phyloP scores from a whole-genome alignment of 345 rosid genomes.

The Salix udensis region DNA sequence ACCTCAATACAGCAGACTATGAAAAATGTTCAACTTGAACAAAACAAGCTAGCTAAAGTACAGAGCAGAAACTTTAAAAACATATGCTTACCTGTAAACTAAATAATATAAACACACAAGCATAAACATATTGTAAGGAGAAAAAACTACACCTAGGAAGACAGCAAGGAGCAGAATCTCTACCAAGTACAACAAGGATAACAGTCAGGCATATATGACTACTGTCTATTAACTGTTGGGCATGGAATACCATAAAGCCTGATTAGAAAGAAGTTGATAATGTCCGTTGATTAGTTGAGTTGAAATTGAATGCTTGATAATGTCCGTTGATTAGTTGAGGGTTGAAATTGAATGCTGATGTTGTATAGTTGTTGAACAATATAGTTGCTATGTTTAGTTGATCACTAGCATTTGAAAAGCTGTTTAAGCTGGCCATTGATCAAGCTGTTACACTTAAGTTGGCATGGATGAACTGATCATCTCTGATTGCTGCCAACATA shows the following conservation, averaged over 20 bases:
- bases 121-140: neutral
- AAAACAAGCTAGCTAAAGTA: neutral
- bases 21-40: neutral
- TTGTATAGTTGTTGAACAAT: constrained; percentile 74
- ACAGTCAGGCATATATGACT: constrained; percentile 23
- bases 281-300: constrained; percentile 99
- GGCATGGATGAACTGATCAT: constrained; percentile 79
- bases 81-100: neutral
- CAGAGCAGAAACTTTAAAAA: neutral
- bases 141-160: neutral
- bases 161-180: neutral
- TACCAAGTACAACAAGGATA: constrained; percentile 18
- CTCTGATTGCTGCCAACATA: constrained; percentile 98
- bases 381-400: constrained; percentile 88
- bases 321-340: constrained; percentile 94
- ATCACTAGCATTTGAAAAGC: constrained; percentile 91
- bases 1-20: constrained; percentile 6
- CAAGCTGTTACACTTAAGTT: constrained; percentile 93
- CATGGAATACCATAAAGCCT: constrained; percentile 66
- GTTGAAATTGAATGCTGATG: constrained; percentile 83
- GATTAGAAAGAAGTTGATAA: constrained; percentile 84
- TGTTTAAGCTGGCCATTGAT: constrained; percentile 89
- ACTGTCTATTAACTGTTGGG: constrained; percentile 38
- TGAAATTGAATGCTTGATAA: constrained; percentile 71
- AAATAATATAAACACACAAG: neutral